These are phyloP conservation scores for Cladosporium phlei DNA, from an alignment of 2,329 filamentous ascomycete genomes.

Conservation along the genomic window DNA sequence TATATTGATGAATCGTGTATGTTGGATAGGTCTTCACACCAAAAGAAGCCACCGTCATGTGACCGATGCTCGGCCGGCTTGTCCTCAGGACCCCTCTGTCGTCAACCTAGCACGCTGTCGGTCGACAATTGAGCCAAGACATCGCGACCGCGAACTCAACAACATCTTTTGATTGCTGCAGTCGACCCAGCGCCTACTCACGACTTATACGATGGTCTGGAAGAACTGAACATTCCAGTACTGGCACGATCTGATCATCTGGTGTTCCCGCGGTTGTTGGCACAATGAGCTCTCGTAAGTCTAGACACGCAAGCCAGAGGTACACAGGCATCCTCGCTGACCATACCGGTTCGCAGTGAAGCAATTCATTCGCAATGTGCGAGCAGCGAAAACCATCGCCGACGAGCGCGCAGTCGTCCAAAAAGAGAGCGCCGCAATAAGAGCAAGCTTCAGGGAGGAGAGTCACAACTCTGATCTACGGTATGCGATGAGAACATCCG, in stretches of 20 bases:
- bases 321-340: neutral
- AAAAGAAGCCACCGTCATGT: no score
- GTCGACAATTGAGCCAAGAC: constrained; percentile 10
- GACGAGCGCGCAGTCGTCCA: constrained; percentile 97
- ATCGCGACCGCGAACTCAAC: neutral
- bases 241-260: neutral
- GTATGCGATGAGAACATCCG: constrained; percentile 46
- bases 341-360: constrained; percentile 62
- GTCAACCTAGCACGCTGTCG: no score
- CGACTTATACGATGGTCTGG: neutral
- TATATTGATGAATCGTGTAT: no score
- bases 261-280: constrained; percentile 12
- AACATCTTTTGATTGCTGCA: neutral
- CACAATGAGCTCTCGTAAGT: constrained; percentile 14
- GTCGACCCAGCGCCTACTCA: neutral
- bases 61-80: no score
- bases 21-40: no score
- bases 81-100: no score
- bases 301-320: constrained; percentile 6
- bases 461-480: constrained; percentile 85
- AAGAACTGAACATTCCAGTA: neutral
- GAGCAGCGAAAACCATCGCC: constrained; percentile 96
- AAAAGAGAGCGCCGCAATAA: constrained; percentile 96
- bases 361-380: constrained; percentile 99
- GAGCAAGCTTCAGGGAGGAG: constrained; percentile 96